These are phyloP conservation scores for Kandelia obovata DNA, from an alignment of 345 rosid genomes.

Conservation along the genomic window DNA sequence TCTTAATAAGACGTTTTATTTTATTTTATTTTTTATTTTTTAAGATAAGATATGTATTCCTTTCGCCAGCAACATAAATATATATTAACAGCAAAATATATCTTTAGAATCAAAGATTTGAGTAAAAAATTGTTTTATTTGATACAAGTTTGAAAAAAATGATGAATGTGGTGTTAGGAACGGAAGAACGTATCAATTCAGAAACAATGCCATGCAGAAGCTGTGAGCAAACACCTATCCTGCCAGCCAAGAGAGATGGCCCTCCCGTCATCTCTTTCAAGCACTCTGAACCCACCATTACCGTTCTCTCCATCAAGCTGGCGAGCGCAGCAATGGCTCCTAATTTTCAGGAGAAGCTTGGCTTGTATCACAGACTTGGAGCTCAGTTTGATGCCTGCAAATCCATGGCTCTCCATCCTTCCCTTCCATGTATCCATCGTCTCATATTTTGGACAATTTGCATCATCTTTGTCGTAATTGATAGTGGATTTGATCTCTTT, in stretches of 20 bases:
- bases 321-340: constrained; percentile 42
- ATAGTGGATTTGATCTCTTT: constrained; percentile 52
- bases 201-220: constrained; percentile 58
- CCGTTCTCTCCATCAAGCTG: constrained; percentile 43
- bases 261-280: constrained; percentile 51
- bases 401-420: constrained; percentile 62
- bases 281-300: constrained; percentile 44
- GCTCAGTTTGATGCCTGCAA: constrained; percentile 44
- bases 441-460: constrained; percentile 31
- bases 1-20: too few species aligned
- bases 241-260: constrained; percentile 63
- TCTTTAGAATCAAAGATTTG: too few species aligned
- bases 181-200: constrained; percentile 8
- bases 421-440: constrained; percentile 59
- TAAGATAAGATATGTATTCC: too few species aligned
- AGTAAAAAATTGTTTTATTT: not conserved
- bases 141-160: constrained; percentile 12
- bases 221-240: constrained; percentile 53
- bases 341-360: constrained; percentile 52
- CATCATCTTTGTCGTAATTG: constrained; percentile 31
- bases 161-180: constrained; percentile 19
- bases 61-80: not conserved
- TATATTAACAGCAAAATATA: not conserved
- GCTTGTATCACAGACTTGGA: constrained; percentile 64
- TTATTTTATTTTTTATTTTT: too few species aligned